A percentile compares a stretch with the other conserved stretches of the same genome.
These are phyloP conservation scores for Vanderwaltozyma tropicalis DNA, from an alignment of 805 yeast genomes.

Conservation along the genomic window DNA sequence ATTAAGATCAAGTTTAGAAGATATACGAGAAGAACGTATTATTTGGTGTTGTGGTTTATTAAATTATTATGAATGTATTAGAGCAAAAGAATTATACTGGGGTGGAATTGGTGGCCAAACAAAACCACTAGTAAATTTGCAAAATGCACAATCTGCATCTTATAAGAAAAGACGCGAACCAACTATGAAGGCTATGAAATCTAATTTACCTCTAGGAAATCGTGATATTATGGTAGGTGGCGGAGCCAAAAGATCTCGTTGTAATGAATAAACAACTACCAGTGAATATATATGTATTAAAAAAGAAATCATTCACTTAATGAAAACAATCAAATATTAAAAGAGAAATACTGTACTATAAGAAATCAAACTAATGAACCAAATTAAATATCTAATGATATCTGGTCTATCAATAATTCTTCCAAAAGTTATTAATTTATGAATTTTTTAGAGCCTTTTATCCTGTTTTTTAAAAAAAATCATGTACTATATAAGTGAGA, in stretches of 20 bases:
- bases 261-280: neutral
- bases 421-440: too few relatives aligned
- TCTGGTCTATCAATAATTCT: too few relatives aligned
- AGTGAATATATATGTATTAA: too few relatives aligned
- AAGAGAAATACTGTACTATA: too few relatives aligned
- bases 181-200: neutral
- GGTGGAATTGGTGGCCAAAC: conserved; percentile 2
- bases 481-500: too few relatives aligned
- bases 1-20: conserved; percentile 11
- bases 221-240: neutral
- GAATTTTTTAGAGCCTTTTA: too few relatives aligned
- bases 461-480: too few relatives aligned
- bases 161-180: neutral
- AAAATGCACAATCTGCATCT: neutral
- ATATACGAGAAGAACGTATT: conserved; percentile 13
- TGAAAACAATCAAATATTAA: too few relatives aligned
- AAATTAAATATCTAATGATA: too few relatives aligned
- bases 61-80: conserved; percentile 16
- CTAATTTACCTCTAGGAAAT: neutral
- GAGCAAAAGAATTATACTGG: conserved; percentile 12
- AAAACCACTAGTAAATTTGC: neutral
- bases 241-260: conserved; percentile 2
- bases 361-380: too few relatives aligned
- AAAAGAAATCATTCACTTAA: too few relatives aligned
- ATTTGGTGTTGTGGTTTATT: conserved; percentile 18